phyloP scores from a whole-genome alignment of 2,329 filamentous ascomycete genomes.

The Alternaria solani region DNA sequence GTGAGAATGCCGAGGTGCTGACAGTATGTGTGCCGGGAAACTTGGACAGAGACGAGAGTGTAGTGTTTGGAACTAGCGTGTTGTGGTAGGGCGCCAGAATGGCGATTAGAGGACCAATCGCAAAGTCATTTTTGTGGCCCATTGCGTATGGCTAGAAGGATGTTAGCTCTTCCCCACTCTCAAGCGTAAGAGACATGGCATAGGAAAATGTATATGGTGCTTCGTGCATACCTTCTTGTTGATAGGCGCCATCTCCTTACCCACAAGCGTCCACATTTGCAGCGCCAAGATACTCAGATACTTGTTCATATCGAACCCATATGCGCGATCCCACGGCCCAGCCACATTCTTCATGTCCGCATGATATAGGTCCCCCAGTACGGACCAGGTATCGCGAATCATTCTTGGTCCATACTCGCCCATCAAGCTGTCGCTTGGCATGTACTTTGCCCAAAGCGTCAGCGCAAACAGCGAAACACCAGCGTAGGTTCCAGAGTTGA shows the following conservation, averaged over 20 bases:
- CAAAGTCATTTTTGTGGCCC: conserved; percentile 67
- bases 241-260: conserved; percentile 54
- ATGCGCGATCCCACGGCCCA: conserved; percentile 70
- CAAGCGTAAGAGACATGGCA: background rate
- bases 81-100: conserved; percentile 62
- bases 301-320: conserved; percentile 70
- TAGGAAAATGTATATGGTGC: background rate
- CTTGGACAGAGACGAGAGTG: conserved; percentile 50
- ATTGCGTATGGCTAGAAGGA: conserved; percentile 58
- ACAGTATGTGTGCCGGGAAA: conserved; percentile 65
- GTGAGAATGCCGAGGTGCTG: conserved; percentile 62
- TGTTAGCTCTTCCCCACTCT: background rate
- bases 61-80: conserved; percentile 55
- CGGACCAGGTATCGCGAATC: conserved; percentile 63
- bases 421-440: conserved; percentile 63
- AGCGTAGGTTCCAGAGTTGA: conserved; percentile 69
- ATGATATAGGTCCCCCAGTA: conserved; percentile 64
- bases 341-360: conserved; percentile 67
- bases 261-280: conserved; percentile 67
- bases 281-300: conserved; percentile 67
- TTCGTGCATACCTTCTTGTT: conserved; percentile 35
- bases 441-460: conserved; percentile 67
- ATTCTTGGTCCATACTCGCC: conserved; percentile 60
- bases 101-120: conserved; percentile 65
- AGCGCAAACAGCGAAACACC: conserved; percentile 68